Base-by-base conservation (phyloP, 345 rosid species). In the Gossypium herbaceum region DNA sequence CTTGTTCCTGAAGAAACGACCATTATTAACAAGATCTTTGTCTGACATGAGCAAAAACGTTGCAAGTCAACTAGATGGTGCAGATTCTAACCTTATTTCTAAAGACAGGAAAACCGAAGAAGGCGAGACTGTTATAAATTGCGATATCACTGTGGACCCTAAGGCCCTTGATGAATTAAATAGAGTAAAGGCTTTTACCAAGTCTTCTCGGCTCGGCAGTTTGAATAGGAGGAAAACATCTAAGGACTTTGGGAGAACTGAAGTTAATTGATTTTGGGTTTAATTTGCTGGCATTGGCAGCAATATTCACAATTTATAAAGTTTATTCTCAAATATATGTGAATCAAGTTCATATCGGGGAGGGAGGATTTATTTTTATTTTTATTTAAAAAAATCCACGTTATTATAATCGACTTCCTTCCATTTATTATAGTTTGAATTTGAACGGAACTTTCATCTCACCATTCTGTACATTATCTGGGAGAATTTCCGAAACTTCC, bases 1-100 rank as follows among this genome's bases (percentile, higher is more conserved):
- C 81, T 81, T 93, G 77, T 89, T 90, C 88, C 77, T 95, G 56
- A 93, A 89, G 77, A 81, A 77, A 20, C 60, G 77, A 77, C 80
- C 88, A 12, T 51, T 77, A 12, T 11, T 80, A 22, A 9, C 78
- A 39, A 83, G 73, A 54, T 64, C 85, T 24, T 75, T 64, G 56
- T 84, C 88, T 15, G 87, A 81, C 6, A 56, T 74, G 67, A 85
- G 79, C 76, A 47, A 63, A 12, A 76, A 72, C 24, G 76, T 73
- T 25, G 58, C 73, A 19, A 84, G 78, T 34, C 84, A 79, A 19
- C 54, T 83, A 11, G 85, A 86, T 24, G 13, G 67, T 19, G 56
- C 84, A 22, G 82, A 77, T 50, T 63, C 84, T 8, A 43, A 11
- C 41, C 41, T 34, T 12, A 56, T 56, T 73, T 39, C 48, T 2